These are phyloP conservation scores for Metarhizium album DNA, from an alignment of 2,329 filamentous ascomycete species.

Conservation along the genomic window DNA sequence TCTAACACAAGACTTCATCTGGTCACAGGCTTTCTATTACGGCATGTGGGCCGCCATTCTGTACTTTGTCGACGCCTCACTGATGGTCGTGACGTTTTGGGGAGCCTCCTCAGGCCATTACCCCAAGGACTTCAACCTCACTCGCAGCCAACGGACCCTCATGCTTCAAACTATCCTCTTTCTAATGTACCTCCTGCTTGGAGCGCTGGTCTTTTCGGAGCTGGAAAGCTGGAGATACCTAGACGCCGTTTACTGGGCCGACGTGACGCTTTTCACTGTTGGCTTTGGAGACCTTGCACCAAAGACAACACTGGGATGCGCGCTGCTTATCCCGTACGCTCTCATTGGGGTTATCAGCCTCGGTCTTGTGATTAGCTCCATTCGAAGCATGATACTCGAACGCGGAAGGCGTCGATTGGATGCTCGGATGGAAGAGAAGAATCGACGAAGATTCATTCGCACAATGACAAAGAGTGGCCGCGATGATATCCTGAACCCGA, in stretches of 20 bases:
- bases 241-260: conserved; percentile 70
- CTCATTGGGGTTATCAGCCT: conserved; percentile 76
- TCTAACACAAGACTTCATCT: conserved; percentile 42
- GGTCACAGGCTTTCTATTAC: conserved; percentile 81
- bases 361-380: conserved; percentile 72
- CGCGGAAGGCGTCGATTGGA: conserved; percentile 43
- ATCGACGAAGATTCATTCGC: conserved; percentile 37
- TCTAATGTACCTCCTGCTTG: conserved; percentile 68
- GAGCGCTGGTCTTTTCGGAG: conserved; percentile 62
- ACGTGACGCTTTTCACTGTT: conserved; percentile 58
- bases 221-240: conserved; percentile 68
- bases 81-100: conserved; percentile 70
- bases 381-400: conserved; percentile 55
- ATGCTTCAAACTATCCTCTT: conserved; percentile 87
- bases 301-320: conserved; percentile 45
- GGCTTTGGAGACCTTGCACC: conserved; percentile 48
- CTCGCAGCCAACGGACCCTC: conserved; percentile 70
- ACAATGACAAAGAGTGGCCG: conserved; percentile 34
- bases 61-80: conserved; percentile 67
- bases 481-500: conserved; percentile 38
- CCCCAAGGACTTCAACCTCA: conserved; percentile 66
- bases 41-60: conserved; percentile 68
- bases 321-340: conserved; percentile 72
- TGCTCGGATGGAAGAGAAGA: conserved; percentile 49
- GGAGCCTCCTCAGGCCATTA: conserved; percentile 64